Percentiles rank a stretch among this genome's conserved stretches.
Evolutionary conservation across 2,329 filamentous ascomycete genomes (phyloP).

Genomic region (Byssothecium circinans): DNA sequence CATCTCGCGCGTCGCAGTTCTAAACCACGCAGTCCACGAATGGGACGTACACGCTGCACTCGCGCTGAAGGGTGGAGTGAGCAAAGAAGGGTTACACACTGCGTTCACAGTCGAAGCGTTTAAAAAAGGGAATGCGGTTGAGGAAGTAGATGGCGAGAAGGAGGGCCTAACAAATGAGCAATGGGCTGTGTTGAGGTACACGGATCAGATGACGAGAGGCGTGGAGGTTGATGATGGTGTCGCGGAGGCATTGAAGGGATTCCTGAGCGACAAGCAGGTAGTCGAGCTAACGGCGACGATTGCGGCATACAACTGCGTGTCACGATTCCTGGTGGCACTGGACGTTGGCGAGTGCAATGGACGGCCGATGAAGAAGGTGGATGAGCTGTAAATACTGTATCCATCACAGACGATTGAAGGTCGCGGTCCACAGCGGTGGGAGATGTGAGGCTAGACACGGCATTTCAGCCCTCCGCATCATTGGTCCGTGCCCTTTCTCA

Average conservation of each 20-base stretch:
- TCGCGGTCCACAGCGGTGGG: too few species aligned
- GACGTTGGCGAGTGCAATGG: conserved; percentile 59
- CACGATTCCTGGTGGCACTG: conserved; percentile 78
- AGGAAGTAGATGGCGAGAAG: conserved; percentile 53
- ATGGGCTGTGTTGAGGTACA: conserved; percentile 66
- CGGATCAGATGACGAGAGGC: conserved; percentile 80
- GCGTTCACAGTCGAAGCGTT: conserved; percentile 35
- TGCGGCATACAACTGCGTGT: conserved; percentile 83
- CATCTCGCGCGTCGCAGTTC: conserved; percentile 78
- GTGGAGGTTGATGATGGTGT: conserved; percentile 70
- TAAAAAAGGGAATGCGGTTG: conserved; percentile 19
- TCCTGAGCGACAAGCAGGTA: conserved; percentile 70
- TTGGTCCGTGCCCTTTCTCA: conserved; percentile 11
- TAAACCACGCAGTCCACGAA: conserved; percentile 84
- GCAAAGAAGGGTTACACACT: conserved; percentile 60
- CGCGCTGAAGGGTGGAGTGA: conserved; percentile 61
- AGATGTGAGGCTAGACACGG: conserved; percentile 1
- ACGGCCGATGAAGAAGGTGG: conserved; percentile 31
- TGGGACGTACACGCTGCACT: conserved; percentile 76
- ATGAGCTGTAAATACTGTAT: conserved; percentile 24
- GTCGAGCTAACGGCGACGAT: conserved; percentile 81
- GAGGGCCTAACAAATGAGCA: conserved; percentile 17
- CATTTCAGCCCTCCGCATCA: conserved; percentile 1
- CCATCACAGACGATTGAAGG: too few species aligned
- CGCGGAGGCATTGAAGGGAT: conserved; percentile 63